A percentile compares a stretch with the other conserved stretches of the same genome.
Conservation (phyloP, 2,329 filamentous ascomycete species). For the Trichoderma afroharzianum region DNA sequence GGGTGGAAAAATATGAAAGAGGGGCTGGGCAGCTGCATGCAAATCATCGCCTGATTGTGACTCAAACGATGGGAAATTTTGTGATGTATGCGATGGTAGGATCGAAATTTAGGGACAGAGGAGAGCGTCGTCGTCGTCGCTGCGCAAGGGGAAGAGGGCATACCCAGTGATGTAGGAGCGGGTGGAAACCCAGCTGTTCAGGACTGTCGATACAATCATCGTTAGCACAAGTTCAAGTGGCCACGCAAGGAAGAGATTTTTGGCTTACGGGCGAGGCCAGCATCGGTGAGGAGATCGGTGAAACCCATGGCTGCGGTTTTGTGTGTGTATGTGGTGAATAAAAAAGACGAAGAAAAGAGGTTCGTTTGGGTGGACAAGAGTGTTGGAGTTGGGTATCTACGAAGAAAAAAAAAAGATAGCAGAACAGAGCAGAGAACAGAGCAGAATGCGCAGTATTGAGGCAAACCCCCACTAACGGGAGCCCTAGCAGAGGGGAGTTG, state of each 20-base stretch:
- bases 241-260: neutral
- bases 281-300: conserved; percentile 60
- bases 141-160: conserved; percentile 30
- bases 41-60: neutral
- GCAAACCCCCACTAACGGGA: conserved; percentile 10
- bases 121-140: neutral
- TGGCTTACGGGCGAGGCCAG: conserved; percentile 45
- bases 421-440: neutral
- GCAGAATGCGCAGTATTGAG: conserved; percentile 10
- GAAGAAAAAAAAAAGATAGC: conserved; percentile 13
- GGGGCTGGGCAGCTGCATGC: conserved; percentile 13
- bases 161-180: conserved; percentile 79
- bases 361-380: neutral
- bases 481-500: neutral
- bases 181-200: conserved; percentile 67
- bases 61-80: neutral
- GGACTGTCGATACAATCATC: conserved; percentile 41
- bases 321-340: conserved; percentile 2
- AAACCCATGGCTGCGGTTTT: conserved; percentile 53
- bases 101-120: neutral
- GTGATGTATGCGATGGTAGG: neutral
- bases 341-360: neutral
- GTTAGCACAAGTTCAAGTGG: conserved; percentile 10
- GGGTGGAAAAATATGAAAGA: conserved; percentile 15
- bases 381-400: conserved; percentile 18